Conservation (phyloP, 306 rosid genomes). For the Quercus aquifolioides region DNA sequence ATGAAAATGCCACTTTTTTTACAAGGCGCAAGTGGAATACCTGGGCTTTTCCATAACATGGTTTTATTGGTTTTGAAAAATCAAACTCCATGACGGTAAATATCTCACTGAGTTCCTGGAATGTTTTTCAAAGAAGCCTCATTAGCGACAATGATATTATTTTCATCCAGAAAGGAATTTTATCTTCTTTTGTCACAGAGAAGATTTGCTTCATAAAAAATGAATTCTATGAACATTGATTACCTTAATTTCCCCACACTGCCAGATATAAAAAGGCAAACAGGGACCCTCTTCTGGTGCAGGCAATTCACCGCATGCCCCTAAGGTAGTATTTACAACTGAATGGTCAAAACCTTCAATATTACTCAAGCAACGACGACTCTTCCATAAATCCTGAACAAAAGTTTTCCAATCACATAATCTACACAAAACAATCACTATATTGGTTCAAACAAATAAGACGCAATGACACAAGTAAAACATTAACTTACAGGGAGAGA, state of each 20-base stretch:
- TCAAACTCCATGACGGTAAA: conserved; percentile 81
- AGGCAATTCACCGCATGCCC: conserved; percentile 71
- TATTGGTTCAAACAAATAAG: not conserved
- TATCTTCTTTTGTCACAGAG: conserved; percentile 2
- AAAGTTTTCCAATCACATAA: conserved; percentile 9
- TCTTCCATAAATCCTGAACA: conserved; percentile 82
- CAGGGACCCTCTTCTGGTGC: conserved; percentile 57
- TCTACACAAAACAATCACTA: conserved; percentile 2
- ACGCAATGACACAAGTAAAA: not conserved
- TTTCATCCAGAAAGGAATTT: conserved; percentile 11
- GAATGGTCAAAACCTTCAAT: conserved; percentile 85
- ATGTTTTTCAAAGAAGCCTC: conserved; percentile 8
- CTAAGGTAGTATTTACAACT: conserved; percentile 58
- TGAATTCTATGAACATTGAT: conserved; percentile 13
- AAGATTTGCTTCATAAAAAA: conserved; percentile 1
- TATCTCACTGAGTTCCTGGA: conserved; percentile 79
- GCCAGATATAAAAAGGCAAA: conserved; percentile 72
- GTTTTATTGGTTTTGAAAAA: conserved; percentile 57
- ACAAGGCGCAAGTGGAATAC: conserved; percentile 33
- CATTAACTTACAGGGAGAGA: conserved; percentile 71
- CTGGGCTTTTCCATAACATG: conserved; percentile 62
- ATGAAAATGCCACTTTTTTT: not conserved
- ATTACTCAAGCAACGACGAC: conserved; percentile 61
- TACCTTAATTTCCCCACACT: conserved; percentile 75
- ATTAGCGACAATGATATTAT: not conserved